Evolutionary conservation across 257 asterid species (phyloP).

Genomic region (Pogostemon cablin): DNA sequence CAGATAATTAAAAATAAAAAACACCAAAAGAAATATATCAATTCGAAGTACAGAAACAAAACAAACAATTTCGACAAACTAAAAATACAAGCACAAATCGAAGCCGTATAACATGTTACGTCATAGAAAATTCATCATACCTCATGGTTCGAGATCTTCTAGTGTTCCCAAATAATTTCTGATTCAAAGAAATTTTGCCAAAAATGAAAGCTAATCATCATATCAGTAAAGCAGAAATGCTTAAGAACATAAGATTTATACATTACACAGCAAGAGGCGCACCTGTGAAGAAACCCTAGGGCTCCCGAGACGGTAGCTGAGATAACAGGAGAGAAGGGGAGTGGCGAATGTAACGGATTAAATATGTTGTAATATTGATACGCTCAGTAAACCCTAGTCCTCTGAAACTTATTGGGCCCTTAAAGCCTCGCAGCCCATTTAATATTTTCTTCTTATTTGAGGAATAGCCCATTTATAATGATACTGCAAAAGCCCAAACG

Average conservation of each 20-base stretch:
- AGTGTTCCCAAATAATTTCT: constrained; percentile 29
- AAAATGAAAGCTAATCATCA: neutral
- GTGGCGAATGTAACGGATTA: constrained; percentile 6
- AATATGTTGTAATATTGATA: constrained; percentile 12
- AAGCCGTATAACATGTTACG: neutral
- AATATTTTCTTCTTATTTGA: no score
- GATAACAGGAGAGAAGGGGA: neutral
- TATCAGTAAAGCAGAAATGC: neutral
- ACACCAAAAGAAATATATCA: neutral
- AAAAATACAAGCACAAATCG: neutral
- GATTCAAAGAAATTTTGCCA: neutral
- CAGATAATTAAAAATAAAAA: neutral
- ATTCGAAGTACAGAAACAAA: neutral
- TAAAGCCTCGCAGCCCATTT: constrained; percentile 1
- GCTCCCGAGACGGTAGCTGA: constrained; percentile 17
- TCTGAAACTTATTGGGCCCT: constrained; percentile 6
- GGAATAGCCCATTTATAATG: no score
- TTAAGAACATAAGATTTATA: neutral
- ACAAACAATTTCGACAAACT: neutral
- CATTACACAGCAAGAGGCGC: neutral
- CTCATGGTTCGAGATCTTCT: constrained; percentile 42
- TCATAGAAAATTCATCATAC: constrained; percentile 19
- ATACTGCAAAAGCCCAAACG: neutral
- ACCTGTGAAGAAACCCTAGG: constrained; percentile 38
- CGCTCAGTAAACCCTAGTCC: constrained; percentile 23